Percentiles rank a stretch among this genome's conserved stretches.
These are phyloP conservation scores for Geotrichum klebahnii DNA, from an alignment of 1,139 yeast genomes.

Conservation along the genomic window DNA sequence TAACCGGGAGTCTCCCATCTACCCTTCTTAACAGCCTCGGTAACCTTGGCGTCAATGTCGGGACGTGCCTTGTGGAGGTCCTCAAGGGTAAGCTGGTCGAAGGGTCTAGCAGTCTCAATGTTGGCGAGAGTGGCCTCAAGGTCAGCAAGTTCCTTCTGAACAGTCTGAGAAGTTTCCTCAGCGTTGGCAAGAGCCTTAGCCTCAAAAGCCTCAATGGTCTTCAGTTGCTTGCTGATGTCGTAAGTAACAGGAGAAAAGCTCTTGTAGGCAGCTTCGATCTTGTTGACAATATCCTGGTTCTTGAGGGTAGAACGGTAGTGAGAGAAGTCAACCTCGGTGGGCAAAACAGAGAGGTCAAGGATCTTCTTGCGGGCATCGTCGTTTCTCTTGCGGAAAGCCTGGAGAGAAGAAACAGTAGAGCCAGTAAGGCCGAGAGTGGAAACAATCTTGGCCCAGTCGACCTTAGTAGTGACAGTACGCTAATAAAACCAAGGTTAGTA, in stretches of 20 bases:
- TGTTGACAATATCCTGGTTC: constrained; percentile 75
- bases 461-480: constrained; percentile 64
- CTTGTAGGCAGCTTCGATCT: constrained; percentile 72
- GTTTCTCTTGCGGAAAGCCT: constrained; percentile 95
- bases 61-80: constrained; percentile 95
- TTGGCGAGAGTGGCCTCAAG: constrained; percentile 84
- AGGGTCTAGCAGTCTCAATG: constrained; percentile 95
- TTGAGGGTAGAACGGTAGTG: constrained; percentile 76
- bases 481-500: constrained; percentile 14
- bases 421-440: constrained; percentile 90
- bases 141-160: constrained; percentile 77
- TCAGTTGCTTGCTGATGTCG: constrained; percentile 84
- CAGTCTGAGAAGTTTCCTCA: constrained; percentile 84
- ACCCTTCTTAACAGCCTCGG: constrained; percentile 92
- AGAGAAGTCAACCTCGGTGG: constrained; percentile 73
- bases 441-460: constrained; percentile 92
- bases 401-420: constrained; percentile 78
- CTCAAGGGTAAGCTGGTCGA: constrained; percentile 92
- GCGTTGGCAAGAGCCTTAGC: constrained; percentile 95
- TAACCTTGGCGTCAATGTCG: constrained; percentile 93
- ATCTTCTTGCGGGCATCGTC: constrained; percentile 92
- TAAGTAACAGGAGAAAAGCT: constrained; percentile 77
- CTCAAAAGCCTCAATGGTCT: constrained; percentile 90
- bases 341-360: constrained; percentile 63
- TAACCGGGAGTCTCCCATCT: constrained; percentile 98